phyloP scores from a whole-genome alignment of 202 grass and related monocot genomes.

The Schoenoplectus triqueter region DNA sequence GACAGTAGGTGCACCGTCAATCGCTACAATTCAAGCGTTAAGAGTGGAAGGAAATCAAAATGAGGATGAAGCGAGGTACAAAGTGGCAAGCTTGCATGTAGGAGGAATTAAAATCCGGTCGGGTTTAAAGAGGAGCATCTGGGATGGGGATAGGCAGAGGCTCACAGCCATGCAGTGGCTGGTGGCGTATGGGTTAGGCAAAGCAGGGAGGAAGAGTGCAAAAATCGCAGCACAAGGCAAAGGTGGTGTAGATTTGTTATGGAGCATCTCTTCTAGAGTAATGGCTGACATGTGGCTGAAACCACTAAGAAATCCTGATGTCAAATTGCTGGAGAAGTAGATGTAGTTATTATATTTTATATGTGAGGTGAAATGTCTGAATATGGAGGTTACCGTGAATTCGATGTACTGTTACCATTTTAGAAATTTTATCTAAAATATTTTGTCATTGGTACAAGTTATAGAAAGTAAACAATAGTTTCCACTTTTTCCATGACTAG shows the following conservation, averaged over 20 bases:
- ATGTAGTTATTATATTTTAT: too few relatives aligned
- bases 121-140: constrained; percentile 49
- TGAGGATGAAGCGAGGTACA: constrained; percentile 71
- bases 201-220: constrained; percentile 55
- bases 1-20: constrained; percentile 64
- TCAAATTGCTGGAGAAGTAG: constrained; percentile 49
- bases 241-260: constrained; percentile 54
- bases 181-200: constrained; percentile 81
- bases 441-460: neutral
- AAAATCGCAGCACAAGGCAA: constrained; percentile 34
- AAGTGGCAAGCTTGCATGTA: constrained; percentile 71
- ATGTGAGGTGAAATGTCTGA: neutral
- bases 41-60: constrained; percentile 1
- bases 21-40: constrained; percentile 68
- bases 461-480: constrained; percentile 1
- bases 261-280: constrained; percentile 89
- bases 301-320: constrained; percentile 82
- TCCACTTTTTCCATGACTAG: neutral
- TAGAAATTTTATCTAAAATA: neutral
- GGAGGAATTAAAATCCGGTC: constrained; percentile 60
- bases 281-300: constrained; percentile 99
- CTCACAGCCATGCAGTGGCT: constrained; percentile 94
- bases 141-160: constrained; percentile 85
- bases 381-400: neutral
- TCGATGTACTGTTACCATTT: neutral